Base-by-base conservation (phyloP, 352 stramenopile species). In the Globisporangium yorkense region DNA sequence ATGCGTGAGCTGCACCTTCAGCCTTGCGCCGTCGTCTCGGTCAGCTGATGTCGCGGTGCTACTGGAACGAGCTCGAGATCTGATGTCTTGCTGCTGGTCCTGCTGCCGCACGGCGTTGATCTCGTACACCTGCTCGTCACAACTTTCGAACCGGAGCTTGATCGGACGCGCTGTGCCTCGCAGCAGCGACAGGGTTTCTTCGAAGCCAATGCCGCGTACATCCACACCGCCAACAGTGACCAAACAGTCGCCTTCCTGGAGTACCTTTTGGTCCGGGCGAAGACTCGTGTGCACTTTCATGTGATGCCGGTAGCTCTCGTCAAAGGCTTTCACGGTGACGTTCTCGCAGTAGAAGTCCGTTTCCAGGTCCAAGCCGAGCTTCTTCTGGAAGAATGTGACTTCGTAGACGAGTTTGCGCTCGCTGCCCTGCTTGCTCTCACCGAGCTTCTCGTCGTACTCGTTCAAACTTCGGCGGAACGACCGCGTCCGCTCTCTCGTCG, bases 311-410 rank as follows among this genome's bases (percentile, higher is more conserved):
- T 56, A 56, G 1, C 53, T 63, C 27, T 89, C 73, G 13, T 90
- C 75, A 54, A 92, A 88, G 2, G 70, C 61, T 64, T 92, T 94
- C 61, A 94, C 84, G 18, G 78, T 91, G 57, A 94, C 83, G 47
- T 92, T 92, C 55, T 94, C 79, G 56, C 83, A 89, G 65, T 96
- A 96, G 47, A 96, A 96, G 45, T 96, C 87, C 4, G 87, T 94
- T 62, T 96, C 87, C 51, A 96, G 57, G 69, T 96, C 83, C 60
- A 96, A 65, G 1, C 87, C 87, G 7, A 96, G 59, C 59, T 84
- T 88, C 57, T 92, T 92, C 47, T 93, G 72, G 60, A 80, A 75
- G 57, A 96, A 96, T 0, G 79, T 75, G 12, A 89, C 83, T 40
- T 93, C 78, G 59, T 96, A 96, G 41, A 88, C 52, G 45, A 93